Evolutionary conservation across 805 yeast species (phyloP).

Genomic region (Candida coleopterorum): DNA sequence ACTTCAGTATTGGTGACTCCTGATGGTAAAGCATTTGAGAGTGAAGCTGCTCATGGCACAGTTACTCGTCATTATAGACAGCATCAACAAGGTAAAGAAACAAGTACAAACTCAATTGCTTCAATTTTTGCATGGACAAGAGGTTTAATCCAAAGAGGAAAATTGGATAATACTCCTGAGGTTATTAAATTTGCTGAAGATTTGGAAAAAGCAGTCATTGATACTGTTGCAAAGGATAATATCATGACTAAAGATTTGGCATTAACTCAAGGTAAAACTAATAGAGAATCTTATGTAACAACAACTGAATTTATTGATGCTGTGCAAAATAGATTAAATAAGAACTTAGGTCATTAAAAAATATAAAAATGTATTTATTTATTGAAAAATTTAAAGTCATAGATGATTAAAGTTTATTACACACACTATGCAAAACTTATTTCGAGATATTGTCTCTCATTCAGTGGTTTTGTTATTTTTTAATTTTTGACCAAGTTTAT

Average conservation of each 20-base stretch:
- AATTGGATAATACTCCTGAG: slow-evolving; percentile 78
- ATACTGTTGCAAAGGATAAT: slow-evolving; percentile 77
- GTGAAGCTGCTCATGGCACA: slow-evolving; percentile 99
- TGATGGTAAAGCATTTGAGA: slow-evolving; percentile 91
- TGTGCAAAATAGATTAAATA: slow-evolving; percentile 62
- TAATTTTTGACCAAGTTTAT: no score
- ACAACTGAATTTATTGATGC: slow-evolving; percentile 88
- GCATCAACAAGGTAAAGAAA: slow-evolving; percentile 94
- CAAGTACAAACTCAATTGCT: slow-evolving; percentile 95
- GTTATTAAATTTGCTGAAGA: slow-evolving; percentile 74
- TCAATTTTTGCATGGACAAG: slow-evolving; percentile 97
- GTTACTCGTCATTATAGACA: slow-evolving; percentile 96
- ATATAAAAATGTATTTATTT: background rate
- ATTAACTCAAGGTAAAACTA: slow-evolving; percentile 80
- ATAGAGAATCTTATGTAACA: slow-evolving; percentile 76
- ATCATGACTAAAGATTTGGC: slow-evolving; percentile 97
- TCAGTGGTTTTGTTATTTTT: no score
- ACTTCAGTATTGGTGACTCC: slow-evolving; percentile 96
- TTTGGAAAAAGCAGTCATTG: slow-evolving; percentile 79
- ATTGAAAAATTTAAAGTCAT: background rate
- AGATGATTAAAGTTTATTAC: background rate
- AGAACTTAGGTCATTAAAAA: slow-evolving; percentile 18
- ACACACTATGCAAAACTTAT: no score
- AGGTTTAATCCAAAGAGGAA: slow-evolving; percentile 90
- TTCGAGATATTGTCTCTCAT: no score